Conservation (phyloP, 2,329 filamentous ascomycete species). For the Fusarium zealandicum region DNA sequence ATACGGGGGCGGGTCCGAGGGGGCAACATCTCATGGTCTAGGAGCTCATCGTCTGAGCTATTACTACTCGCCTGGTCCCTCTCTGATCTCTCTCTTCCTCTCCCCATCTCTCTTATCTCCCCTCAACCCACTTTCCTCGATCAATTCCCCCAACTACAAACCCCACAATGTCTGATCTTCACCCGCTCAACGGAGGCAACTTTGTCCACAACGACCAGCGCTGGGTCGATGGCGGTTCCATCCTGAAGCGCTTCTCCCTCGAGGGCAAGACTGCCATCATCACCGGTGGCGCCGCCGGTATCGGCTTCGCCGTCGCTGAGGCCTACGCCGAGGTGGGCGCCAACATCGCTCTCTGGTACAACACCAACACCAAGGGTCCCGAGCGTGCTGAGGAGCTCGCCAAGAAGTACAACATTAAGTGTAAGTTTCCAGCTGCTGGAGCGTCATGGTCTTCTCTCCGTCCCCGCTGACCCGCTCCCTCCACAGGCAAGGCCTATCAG, state of each 20-base stretch:
- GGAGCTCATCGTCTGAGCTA: conserved; percentile 11
- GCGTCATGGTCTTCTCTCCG: not conserved
- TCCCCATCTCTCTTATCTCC: not conserved
- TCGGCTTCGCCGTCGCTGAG: conserved; percentile 68
- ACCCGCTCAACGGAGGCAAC: conserved; percentile 38
- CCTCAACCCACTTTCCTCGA: not conserved
- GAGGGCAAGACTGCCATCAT: conserved; percentile 73
- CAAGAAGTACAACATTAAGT: conserved; percentile 68
- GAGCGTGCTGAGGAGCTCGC: conserved; percentile 67
- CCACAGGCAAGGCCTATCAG: conserved; percentile 64
- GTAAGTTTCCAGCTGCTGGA: conserved; percentile 48
- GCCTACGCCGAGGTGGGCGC: conserved; percentile 71
- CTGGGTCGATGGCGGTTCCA: conserved; percentile 35
- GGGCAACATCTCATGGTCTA: conserved; percentile 9
- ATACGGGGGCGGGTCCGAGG: conserved; percentile 11
- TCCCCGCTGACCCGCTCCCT: conserved; percentile 15
- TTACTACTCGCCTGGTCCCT: not conserved
- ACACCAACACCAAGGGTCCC: conserved; percentile 66
- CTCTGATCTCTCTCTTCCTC: not conserved
- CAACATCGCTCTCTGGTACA: conserved; percentile 73
- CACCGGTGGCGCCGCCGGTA: conserved; percentile 68
- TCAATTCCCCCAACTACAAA: not conserved
- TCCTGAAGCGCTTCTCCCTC: conserved; percentile 61
- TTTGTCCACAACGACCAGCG: conserved; percentile 37
- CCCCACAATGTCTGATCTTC: conserved; percentile 30